Conservation (phyloP, 768 basidiomycete genomes). For the Suillus subluteus region DNA sequence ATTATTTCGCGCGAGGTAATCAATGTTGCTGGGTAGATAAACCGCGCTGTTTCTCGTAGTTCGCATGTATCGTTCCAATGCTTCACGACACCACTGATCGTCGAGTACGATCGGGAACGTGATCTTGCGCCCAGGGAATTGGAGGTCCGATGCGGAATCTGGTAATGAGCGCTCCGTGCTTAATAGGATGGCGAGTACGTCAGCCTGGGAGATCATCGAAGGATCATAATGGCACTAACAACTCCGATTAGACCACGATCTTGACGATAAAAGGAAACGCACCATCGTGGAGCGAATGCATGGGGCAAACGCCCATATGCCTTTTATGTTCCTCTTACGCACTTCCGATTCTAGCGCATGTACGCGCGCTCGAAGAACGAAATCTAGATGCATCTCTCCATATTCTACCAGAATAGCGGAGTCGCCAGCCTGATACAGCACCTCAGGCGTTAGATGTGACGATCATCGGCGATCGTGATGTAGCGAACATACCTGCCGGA, state of each 20-base stretch:
- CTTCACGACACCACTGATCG: constrained; percentile 59
- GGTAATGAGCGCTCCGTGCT: constrained; percentile 44
- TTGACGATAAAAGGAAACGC: constrained; percentile 12
- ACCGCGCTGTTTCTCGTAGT: constrained; percentile 58
- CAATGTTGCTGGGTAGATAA: constrained; percentile 70
- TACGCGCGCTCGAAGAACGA: constrained; percentile 56
- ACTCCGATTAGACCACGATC: background rate
- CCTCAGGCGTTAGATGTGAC: background rate
- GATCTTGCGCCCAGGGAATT: constrained; percentile 55
- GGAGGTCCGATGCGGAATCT: constrained; percentile 39
- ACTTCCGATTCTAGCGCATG: constrained; percentile 56
- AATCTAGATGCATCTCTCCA: constrained; percentile 56
- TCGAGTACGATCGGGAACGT: constrained; percentile 66
- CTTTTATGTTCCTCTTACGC: constrained; percentile 32
- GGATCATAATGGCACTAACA: constrained; percentile 57
- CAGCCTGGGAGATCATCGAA: constrained; percentile 41
- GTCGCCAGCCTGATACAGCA: constrained; percentile 55
- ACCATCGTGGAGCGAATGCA: constrained; percentile 67
- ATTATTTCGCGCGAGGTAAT: constrained; percentile 67
- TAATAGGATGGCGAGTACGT: constrained; percentile 47
- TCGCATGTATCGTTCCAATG: constrained; percentile 59
- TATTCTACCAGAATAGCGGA: constrained; percentile 66
- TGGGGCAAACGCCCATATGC: constrained; percentile 47
- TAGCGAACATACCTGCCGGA: constrained; percentile 51
- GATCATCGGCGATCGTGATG: background rate